Percentiles rank a stretch among this genome's conserved stretches.
These are phyloP conservation scores for Zangia roseola DNA, from an alignment of 768 basidiomycete species.

Conservation along the genomic window DNA sequence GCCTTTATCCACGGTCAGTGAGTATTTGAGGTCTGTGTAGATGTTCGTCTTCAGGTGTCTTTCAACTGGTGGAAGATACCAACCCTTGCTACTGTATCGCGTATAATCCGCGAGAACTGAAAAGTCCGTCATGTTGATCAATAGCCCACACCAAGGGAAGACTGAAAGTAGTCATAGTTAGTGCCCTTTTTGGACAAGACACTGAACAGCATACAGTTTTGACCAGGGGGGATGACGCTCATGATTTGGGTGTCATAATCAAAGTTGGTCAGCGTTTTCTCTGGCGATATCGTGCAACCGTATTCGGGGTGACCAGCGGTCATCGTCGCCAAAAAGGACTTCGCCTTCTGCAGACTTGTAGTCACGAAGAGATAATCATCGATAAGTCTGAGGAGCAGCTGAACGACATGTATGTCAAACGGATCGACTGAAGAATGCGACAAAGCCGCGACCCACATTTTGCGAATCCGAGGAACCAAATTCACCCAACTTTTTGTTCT, in stretches of 20 bases:
- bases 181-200: background rate
- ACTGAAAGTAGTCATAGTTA: conserved; percentile 38
- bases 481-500: conserved; percentile 44
- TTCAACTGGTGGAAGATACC: conserved; percentile 17
- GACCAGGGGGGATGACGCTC: conserved; percentile 50
- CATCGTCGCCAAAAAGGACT: conserved; percentile 74
- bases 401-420: background rate
- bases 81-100: conserved; percentile 63
- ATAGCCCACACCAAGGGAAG: conserved; percentile 93
- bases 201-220: conserved; percentile 35
- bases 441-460: conserved; percentile 49
- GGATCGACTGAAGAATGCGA: background rate
- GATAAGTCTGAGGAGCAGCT: conserved; percentile 84
- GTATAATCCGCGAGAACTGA: conserved; percentile 79
- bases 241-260: conserved; percentile 54
- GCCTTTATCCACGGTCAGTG: conserved; percentile 68
- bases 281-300: conserved; percentile 84
- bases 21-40: conserved; percentile 57
- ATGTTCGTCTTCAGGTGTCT: background rate
- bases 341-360: conserved; percentile 57
- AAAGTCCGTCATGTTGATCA: conserved; percentile 73
- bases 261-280: conserved; percentile 91
- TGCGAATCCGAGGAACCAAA: conserved; percentile 53
- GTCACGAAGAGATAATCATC: conserved; percentile 95
- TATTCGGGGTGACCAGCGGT: conserved; percentile 86